A percentile compares a stretch with the other conserved stretches of the same genome.
Evolutionary conservation across 1,284 basidiomycete genomes (phyloP).

Genomic region (Cystobasidium slooffiae): DNA sequence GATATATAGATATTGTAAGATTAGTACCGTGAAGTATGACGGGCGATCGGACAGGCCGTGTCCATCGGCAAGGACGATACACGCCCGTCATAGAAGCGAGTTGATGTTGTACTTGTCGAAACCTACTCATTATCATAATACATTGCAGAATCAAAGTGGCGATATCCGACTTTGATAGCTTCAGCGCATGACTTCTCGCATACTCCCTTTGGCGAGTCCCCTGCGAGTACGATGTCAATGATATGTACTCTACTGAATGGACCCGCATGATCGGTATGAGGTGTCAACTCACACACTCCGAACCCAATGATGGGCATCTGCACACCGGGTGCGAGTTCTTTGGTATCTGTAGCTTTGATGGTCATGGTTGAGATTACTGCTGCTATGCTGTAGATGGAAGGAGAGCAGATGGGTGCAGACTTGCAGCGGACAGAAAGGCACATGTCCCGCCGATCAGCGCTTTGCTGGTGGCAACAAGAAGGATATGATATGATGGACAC

Average conservation of each 20-base stretch:
- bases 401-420: background rate
- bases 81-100: too few relatives aligned
- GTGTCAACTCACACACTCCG: slow-evolving; percentile 30
- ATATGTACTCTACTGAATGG: background rate
- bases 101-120: background rate
- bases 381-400: background rate
- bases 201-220: slow-evolving; percentile 29
- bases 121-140: slow-evolving; percentile 44
- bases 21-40: background rate
- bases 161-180: slow-evolving; percentile 40
- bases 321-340: slow-evolving; percentile 38
- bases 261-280: background rate
- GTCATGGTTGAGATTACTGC: background rate
- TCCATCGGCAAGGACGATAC: background rate
- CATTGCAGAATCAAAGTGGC: slow-evolving; percentile 43
- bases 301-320: slow-evolving; percentile 38
- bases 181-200: slow-evolving; percentile 35
- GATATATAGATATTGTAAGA: background rate
- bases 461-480: too few relatives aligned
- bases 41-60: background rate
- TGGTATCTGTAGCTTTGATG: slow-evolving; percentile 30
- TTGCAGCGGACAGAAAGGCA: background rate
- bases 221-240: slow-evolving; percentile 1
- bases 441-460: background rate
- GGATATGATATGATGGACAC: too few relatives aligned